These are phyloP conservation scores for Arachnomyces sp. DNA, from an alignment of 2,329 filamentous ascomycete genomes.

Conservation along the genomic window DNA sequence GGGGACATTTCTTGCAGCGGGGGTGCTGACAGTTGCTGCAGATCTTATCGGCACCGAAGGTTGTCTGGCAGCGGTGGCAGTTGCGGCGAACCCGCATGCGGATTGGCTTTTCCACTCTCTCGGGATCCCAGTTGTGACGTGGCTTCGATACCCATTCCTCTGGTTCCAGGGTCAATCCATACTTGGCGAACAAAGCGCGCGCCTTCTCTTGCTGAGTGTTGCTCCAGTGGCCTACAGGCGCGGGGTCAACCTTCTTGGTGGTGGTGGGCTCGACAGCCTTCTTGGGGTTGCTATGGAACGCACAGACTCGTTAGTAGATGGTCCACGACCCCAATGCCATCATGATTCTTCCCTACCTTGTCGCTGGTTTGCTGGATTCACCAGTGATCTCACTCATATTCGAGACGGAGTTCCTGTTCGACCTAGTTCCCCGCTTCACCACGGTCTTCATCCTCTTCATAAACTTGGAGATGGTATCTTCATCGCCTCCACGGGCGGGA, in stretches of 20 bases:
- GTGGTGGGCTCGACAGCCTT: conserved; percentile 8
- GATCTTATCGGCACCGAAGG: conserved; percentile 63
- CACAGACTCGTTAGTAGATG: no score
- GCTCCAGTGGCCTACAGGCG: conserved; percentile 25
- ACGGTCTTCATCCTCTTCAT: conserved; percentile 33
- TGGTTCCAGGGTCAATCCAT: conserved; percentile 36
- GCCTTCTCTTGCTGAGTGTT: conserved; percentile 36
- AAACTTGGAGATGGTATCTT: conserved; percentile 26
- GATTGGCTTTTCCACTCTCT: conserved; percentile 38
- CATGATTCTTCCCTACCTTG: conserved; percentile 6
- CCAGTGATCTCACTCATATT: conserved; percentile 12
- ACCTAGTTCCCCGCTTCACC: conserved; percentile 23
- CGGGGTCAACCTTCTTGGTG: conserved; percentile 6
- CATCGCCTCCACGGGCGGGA: conserved; percentile 8
- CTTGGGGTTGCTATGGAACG: conserved; percentile 2
- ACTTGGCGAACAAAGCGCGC: conserved; percentile 39
- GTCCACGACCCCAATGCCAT: no score
- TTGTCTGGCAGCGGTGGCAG: conserved; percentile 72
- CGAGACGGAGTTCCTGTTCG: conserved; percentile 21
- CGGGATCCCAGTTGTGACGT: conserved; percentile 25
- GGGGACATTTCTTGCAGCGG: conserved; percentile 71
- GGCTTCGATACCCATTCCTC: conserved; percentile 31
- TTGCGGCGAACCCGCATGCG: conserved; percentile 45
- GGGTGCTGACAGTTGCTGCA: conserved; percentile 71
- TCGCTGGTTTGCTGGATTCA: conserved; percentile 14